Conservation (phyloP, 352 stramenopile genomes). For the Pythium scleroteichum region DNA sequence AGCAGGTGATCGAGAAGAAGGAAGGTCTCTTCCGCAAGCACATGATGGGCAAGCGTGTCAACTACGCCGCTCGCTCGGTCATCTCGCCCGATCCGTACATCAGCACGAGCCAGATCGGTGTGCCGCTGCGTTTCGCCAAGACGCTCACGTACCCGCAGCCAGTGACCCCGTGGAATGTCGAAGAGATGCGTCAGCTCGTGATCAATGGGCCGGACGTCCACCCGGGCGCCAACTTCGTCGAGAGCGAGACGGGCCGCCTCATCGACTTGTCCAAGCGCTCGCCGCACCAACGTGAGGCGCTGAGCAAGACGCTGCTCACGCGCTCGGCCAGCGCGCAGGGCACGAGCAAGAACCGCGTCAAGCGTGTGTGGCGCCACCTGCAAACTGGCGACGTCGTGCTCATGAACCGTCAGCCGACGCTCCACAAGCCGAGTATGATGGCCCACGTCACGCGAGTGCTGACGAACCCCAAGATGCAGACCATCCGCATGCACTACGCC, state of each 20-base stretch:
- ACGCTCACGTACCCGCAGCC: slow-evolving; percentile 98
- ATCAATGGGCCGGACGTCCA: slow-evolving; percentile 96
- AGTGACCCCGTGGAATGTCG: slow-evolving; percentile 98
- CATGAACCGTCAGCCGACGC: slow-evolving; percentile 99
- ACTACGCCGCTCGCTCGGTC: slow-evolving; percentile 98
- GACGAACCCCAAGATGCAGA: slow-evolving; percentile 96
- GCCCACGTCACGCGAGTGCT: slow-evolving; percentile 98
- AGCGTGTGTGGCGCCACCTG: slow-evolving; percentile 98
- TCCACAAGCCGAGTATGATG: slow-evolving; percentile 99
- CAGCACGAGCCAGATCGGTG: slow-evolving; percentile 99
- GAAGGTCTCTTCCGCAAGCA: slow-evolving; percentile 99
- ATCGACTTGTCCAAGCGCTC: slow-evolving; percentile 96
- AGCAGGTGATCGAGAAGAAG: slow-evolving; percentile 99
- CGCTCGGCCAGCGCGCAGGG: slow-evolving; percentile 79
- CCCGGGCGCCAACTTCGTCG: slow-evolving; percentile 97
- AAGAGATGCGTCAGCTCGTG: slow-evolving; percentile 96
- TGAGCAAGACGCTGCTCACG: slow-evolving; percentile 95
- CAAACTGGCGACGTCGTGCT: slow-evolving; percentile 98
- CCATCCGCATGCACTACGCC: slow-evolving; percentile 99
- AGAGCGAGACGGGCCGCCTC: slow-evolving; percentile 92
- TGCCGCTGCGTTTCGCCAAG: slow-evolving; percentile 98
- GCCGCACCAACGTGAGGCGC: slow-evolving; percentile 91
- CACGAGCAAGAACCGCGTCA: slow-evolving; percentile 86
- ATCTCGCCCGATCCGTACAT: slow-evolving; percentile 99
- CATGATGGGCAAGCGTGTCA: slow-evolving; percentile 99